phyloP scores from a whole-genome alignment of 805 yeast species.

The Metschnikowia drakensbergensis region DNA sequence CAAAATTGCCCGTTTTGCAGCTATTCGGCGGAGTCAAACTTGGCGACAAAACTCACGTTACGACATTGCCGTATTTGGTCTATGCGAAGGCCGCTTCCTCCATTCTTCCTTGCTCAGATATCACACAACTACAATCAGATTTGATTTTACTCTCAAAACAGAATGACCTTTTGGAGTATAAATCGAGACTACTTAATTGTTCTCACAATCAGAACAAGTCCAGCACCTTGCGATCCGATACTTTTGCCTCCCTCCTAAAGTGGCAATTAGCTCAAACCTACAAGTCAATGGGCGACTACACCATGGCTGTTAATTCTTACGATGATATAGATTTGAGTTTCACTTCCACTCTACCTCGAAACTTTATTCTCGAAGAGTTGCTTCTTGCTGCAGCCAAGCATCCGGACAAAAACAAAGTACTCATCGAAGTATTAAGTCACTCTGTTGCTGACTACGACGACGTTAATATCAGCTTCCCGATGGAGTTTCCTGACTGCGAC shows the following conservation, averaged over 20 bases:
- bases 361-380: neutral
- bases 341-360: neutral
- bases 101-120: slow-evolving; percentile 21
- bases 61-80: slow-evolving; percentile 29
- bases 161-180: slow-evolving; percentile 9
- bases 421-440: neutral
- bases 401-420: neutral
- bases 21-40: slow-evolving; percentile 36
- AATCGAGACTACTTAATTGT: slow-evolving; percentile 4
- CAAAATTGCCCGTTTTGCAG: slow-evolving; percentile 9
- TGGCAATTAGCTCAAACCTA: slow-evolving; percentile 52
- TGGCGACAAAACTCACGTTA: slow-evolving; percentile 23
- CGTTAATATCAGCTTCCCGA: too few relatives aligned
- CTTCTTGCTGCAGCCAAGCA: neutral
- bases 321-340: neutral
- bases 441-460: neutral
- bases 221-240: neutral
- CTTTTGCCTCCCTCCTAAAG: slow-evolving; percentile 22
- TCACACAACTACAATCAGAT: slow-evolving; percentile 2
- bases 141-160: neutral
- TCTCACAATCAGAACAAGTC: neutral
- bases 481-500: neutral
- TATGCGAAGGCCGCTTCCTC: slow-evolving; percentile 27
- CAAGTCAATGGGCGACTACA: slow-evolving; percentile 15
- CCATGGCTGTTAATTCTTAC: slow-evolving; percentile 1